phyloP scores from a whole-genome alignment of 805 yeast genomes.

The Monosporozyma yasuniensis region DNA sequence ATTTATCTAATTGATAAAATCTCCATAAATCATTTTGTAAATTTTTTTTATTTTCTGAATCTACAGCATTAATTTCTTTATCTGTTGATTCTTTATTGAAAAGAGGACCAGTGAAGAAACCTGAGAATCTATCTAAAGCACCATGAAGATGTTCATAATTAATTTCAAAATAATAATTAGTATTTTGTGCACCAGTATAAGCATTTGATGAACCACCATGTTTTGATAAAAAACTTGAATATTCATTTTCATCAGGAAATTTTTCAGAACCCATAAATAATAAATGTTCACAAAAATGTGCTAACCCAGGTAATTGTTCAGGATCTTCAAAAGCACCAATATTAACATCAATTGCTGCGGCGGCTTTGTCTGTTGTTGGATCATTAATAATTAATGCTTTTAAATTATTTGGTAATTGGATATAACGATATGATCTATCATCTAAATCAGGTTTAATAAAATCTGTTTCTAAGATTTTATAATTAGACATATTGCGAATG shows the following conservation, averaged over 20 bases:
- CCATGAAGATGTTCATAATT: slow-evolving; percentile 69
- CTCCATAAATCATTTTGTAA: slow-evolving; percentile 88
- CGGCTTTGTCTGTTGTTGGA: slow-evolving; percentile 61
- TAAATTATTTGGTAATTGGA: slow-evolving; percentile 50
- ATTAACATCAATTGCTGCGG: slow-evolving; percentile 71
- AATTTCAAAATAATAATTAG: slow-evolving; percentile 86
- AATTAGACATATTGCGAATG: not conserved
- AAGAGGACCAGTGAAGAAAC: slow-evolving; percentile 81
- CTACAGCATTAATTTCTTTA: slow-evolving; percentile 89
- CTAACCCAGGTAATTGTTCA: slow-evolving; percentile 56
- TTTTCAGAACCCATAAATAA: slow-evolving; percentile 74
- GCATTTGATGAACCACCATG: slow-evolving; percentile 91
- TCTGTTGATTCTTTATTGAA: slow-evolving; percentile 70
- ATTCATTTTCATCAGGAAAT: slow-evolving; percentile 72
- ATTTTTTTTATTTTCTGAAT: slow-evolving; percentile 91
- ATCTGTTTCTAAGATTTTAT: slow-evolving; percentile 6
- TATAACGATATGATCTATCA: slow-evolving; percentile 63
- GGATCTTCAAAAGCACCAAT: slow-evolving; percentile 72
- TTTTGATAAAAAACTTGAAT: slow-evolving; percentile 62
- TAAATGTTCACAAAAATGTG: slow-evolving; percentile 70
- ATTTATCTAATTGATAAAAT: slow-evolving; percentile 72
- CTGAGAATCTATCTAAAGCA: slow-evolving; percentile 87
- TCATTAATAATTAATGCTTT: slow-evolving; percentile 59
- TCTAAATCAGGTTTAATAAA: slow-evolving; percentile 45
- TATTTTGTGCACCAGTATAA: slow-evolving; percentile 78